These are phyloP conservation scores for Allium sativum DNA, from an alignment of 106 monocot genomes.

Conservation along the genomic window DNA sequence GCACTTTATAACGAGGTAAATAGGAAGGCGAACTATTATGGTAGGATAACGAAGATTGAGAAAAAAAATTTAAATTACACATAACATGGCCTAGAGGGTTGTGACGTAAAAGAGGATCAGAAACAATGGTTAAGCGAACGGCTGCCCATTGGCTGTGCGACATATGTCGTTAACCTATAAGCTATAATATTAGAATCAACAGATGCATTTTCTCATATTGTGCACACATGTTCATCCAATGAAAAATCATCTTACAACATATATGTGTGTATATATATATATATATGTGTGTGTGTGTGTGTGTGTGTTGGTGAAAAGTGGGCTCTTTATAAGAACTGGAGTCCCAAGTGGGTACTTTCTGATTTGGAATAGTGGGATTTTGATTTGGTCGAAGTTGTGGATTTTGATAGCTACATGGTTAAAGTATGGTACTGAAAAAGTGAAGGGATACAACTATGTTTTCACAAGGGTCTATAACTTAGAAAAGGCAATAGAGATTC, in stretches of 20 bases:
- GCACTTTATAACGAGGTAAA: constrained; percentile 72
- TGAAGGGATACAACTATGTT: constrained; percentile 37
- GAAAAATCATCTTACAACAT: constrained; percentile 25
- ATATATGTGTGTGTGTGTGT: no score
- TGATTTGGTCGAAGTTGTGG: constrained; percentile 61
- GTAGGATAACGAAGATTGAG: constrained; percentile 35
- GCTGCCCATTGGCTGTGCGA: constrained; percentile 32
- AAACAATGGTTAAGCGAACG: constrained; percentile 20
- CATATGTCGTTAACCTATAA: constrained; percentile 16
- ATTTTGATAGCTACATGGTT: neutral
- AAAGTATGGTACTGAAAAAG: constrained; percentile 29
- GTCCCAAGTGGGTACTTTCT: constrained; percentile 16
- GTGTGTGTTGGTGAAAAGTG: constrained; percentile 40
- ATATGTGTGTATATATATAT: no score
- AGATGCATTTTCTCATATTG: constrained; percentile 42
- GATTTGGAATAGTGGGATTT: constrained; percentile 48
- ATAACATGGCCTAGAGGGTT: constrained; percentile 62
- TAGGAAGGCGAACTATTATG: constrained; percentile 69
- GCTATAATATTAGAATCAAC: constrained; percentile 6
- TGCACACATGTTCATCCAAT: constrained; percentile 4
- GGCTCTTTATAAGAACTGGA: constrained; percentile 61
- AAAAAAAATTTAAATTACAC: constrained; percentile 20
- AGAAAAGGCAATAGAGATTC: constrained; percentile 19
- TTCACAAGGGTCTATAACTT: constrained; percentile 17
- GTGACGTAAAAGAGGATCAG: constrained; percentile 18